These are phyloP conservation scores for Rhodamnia rubescens DNA, from an alignment of 345 rosid genomes.

Conservation along the genomic window DNA sequence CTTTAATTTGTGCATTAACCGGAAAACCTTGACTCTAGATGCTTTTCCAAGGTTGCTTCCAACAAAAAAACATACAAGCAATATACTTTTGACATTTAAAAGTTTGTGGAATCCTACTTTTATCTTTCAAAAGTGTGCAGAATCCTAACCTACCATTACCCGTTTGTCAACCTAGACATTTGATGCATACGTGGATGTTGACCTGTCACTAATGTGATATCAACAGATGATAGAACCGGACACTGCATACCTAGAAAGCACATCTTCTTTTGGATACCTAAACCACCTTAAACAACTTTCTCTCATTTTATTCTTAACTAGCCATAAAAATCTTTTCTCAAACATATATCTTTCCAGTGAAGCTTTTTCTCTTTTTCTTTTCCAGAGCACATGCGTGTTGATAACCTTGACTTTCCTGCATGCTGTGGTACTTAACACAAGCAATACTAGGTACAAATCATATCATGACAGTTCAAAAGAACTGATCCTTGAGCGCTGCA, in stretches of 20 bases:
- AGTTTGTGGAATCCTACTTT: neutral
- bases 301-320: neutral
- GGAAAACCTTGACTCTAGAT: neutral
- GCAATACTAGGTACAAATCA: neutral
- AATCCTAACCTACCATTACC: neutral
- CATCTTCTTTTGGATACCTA: neutral
- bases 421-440: neutral
- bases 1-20: neutral
- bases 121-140: neutral
- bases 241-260: neutral
- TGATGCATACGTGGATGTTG: neutral
- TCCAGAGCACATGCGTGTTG: neutral
- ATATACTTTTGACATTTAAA: neutral
- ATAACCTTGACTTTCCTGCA: neutral
- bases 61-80: neutral
- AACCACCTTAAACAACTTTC: neutral
- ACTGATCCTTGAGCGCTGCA: neutral
- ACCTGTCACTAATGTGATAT: neutral
- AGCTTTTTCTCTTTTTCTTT: neutral
- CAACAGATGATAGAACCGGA: neutral
- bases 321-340: neutral
- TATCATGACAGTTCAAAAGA: neutral
- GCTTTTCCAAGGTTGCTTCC: neutral
- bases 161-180: neutral
- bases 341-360: neutral